phyloP scores from a whole-genome alignment of 2,329 filamentous ascomycete species.

The Colletotrichum trifolii region DNA sequence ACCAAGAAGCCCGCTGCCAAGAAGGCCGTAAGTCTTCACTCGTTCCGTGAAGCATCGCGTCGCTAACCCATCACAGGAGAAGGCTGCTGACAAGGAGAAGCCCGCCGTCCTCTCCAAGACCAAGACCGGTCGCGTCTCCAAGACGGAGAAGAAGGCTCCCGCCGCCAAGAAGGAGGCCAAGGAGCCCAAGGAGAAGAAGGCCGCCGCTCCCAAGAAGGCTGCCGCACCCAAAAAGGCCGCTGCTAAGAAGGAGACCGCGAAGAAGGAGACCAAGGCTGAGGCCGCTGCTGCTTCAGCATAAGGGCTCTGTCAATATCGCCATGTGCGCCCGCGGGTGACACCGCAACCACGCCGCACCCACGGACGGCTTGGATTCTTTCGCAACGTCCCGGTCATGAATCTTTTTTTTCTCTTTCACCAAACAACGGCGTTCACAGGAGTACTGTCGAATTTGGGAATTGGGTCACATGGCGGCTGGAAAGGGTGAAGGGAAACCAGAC shows the following conservation, averaged over 20 bases:
- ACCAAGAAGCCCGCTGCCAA: constrained; percentile 46
- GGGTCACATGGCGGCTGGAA: constrained; percentile 13
- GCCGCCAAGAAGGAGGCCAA: constrained; percentile 56
- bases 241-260: constrained; percentile 53
- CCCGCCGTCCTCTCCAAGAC: constrained; percentile 80
- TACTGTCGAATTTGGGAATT: constrained; percentile 30
- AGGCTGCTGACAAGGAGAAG: constrained; percentile 75
- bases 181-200: constrained; percentile 60
- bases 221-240: constrained; percentile 58
- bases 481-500: constrained; percentile 28
- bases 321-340: not conserved
- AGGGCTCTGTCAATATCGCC: not conserved
- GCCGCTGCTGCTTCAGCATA: constrained; percentile 34
- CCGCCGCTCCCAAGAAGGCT: constrained; percentile 57
- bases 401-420: constrained; percentile 19
- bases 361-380: constrained; percentile 3
- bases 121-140: constrained; percentile 87
- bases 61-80: constrained; percentile 14
- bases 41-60: constrained; percentile 45
- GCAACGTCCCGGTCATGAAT: constrained; percentile 32
- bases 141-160: constrained; percentile 67
- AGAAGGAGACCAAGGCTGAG: constrained; percentile 41
- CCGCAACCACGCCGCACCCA: not conserved
- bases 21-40: constrained; percentile 43
- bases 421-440: constrained; percentile 34